phyloP scores from a whole-genome alignment of 768 basidiomycete species.

The Psilocybe azurescens region DNA sequence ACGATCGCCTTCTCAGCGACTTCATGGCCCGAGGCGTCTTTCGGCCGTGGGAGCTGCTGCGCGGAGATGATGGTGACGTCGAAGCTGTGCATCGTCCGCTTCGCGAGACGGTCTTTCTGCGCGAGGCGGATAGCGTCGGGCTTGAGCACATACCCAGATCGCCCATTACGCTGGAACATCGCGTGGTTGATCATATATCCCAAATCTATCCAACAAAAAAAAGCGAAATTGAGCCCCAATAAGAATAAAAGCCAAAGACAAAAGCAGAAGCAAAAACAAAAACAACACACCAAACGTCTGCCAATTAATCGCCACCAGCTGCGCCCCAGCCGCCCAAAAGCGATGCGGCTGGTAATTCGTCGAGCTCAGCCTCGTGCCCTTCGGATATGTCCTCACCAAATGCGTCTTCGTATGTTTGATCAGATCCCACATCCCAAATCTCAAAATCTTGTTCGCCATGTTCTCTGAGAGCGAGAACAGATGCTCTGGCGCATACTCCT shows the following conservation, averaged over 20 bases:
- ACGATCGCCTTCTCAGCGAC: conserved; percentile 57
- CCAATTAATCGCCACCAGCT: conserved; percentile 96
- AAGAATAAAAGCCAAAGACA: background rate
- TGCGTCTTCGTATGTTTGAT: conserved; percentile 92
- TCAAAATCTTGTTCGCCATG: conserved; percentile 78
- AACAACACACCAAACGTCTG: conserved; percentile 83
- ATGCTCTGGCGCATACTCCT: conserved; percentile 84
- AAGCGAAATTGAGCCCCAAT: background rate
- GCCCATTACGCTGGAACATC: conserved; percentile 93
- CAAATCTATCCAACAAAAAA: conserved; percentile 57
- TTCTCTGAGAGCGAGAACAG: conserved; percentile 94
- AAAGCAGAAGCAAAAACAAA: background rate
- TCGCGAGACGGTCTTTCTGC: conserved; percentile 64
- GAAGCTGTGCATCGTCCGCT: conserved; percentile 64
- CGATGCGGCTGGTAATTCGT: conserved; percentile 92
- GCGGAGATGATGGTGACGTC: conserved; percentile 61
- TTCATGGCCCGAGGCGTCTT: conserved; percentile 66
- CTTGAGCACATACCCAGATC: conserved; percentile 92
- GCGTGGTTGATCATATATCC: conserved; percentile 94
- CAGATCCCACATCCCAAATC: conserved; percentile 66
- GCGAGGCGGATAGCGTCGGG: conserved; percentile 71
- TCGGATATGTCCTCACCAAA: conserved; percentile 88
- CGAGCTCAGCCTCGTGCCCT: conserved; percentile 80
- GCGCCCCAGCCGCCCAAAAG: conserved; percentile 90
- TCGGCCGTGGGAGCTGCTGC: conserved; percentile 84